Evolutionary conservation across 805 yeast species (phyloP), one percentile per base, ranked within the genome.

Genomic region (Kuraishia hungarica): DNA sequence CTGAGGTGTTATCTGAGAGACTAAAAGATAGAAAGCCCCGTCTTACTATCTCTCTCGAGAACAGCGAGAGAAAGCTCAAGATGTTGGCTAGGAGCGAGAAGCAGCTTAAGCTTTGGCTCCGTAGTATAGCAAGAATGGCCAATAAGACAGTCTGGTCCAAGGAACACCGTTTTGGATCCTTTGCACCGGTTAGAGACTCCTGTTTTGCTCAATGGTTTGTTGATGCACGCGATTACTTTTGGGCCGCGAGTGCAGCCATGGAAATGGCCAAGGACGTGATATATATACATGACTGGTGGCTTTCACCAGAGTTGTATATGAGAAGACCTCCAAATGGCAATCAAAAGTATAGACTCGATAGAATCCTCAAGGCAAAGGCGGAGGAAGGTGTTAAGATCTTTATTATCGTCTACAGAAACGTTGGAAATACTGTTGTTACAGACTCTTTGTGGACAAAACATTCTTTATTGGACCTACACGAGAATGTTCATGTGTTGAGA

Each of bases 251-350:
- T 29, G 84, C 91, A 11, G 99, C 98, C 0, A 74, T 94, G 54
- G 90, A 87, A 61, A 86, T 89, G 88, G 98, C 99, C 0, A 84
- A 84, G 60, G 98, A 94, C 73, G 93, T 87, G 1, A 86, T 94
- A 39, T 94, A 85, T 67, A 90, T 94, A 52, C 97, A 94, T 65
- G 99, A 93, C 64, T 94, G 99, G 99, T 94, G 99, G 99, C 75
- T 94, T 24, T 81, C 93, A 3, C 99, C 99, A 0, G 99, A 94
- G 68, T 67, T 94, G 2, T 96, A 94, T 63, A 74, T 94, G 72
- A 80, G 99, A 59, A 76, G 99, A 53, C 99, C 99, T 0, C 93
- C 96, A 0, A 86, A 89, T 68, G 97, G 97, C 8, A 93, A 93
- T 62, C 98, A 94, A 68, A 86, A 89, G 59, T 94, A 90, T 85